Evolutionary conservation across 2,329 filamentous ascomycete genomes (phyloP).

Genomic region (Fusarium buxicola): DNA sequence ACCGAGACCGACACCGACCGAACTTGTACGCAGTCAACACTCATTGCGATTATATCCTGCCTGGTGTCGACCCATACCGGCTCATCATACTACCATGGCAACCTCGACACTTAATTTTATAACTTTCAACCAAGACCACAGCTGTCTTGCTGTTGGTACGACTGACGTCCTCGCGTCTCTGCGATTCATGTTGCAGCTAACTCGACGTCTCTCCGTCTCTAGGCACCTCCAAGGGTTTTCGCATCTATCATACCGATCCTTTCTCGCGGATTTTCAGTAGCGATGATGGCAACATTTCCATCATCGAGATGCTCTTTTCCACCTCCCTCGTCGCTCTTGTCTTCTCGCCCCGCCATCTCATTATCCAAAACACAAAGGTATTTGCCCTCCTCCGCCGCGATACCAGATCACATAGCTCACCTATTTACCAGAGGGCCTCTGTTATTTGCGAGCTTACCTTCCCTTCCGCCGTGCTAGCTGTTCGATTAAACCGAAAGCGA

Average conservation of each 20-base stretch:
- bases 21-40: not conserved
- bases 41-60: not conserved
- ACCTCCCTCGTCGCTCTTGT: conserved; percentile 96
- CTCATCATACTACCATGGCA: conserved; percentile 63
- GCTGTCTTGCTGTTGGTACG: conserved; percentile 93
- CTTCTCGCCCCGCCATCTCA: conserved; percentile 88
- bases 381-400: conserved; percentile 18
- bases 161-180: conserved; percentile 31
- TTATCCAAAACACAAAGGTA: conserved; percentile 98
- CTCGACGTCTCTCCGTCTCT: conserved; percentile 2
- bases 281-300: conserved; percentile 93
- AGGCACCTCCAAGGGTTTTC: conserved; percentile 94
- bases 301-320: conserved; percentile 98
- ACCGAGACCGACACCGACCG: no score
- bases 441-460: conserved; percentile 99
- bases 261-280: conserved; percentile 96
- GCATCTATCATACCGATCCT: conserved; percentile 96
- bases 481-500: conserved; percentile 93
- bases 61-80: not conserved
- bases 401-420: conserved; percentile 29
- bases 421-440: conserved; percentile 66
- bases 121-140: conserved; percentile 99
- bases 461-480: conserved; percentile 93
- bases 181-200: conserved; percentile 18
- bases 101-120: conserved; percentile 91